Percentiles rank a stretch among this genome's conserved stretches.
These are phyloP conservation scores for Euphorbia celastroides DNA, from an alignment of 441 rosid species.

Conservation along the genomic window DNA sequence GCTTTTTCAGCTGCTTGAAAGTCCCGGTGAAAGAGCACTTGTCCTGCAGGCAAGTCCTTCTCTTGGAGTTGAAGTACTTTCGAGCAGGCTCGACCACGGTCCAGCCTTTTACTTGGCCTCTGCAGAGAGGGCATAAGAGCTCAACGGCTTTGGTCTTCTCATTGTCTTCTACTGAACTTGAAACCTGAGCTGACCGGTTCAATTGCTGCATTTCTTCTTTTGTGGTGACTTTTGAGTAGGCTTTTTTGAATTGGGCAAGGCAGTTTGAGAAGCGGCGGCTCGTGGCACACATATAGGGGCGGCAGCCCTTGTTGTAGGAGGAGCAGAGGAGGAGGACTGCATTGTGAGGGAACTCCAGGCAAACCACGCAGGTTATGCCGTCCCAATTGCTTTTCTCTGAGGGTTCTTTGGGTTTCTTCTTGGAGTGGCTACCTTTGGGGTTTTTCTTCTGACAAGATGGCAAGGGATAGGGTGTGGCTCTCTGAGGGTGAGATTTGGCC, in stretches of 20 bases:
- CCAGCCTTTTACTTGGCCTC: slow-evolving; percentile 97
- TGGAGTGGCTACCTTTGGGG: slow-evolving; percentile 22
- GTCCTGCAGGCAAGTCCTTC: slow-evolving; percentile 86
- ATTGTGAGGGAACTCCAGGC: slow-evolving; percentile 94
- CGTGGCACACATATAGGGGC: slow-evolving; percentile 96
- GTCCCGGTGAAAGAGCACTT: slow-evolving; percentile 63
- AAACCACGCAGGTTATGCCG: slow-evolving; percentile 73
- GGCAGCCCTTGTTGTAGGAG: slow-evolving; percentile 91
- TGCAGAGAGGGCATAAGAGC: slow-evolving; percentile 87
- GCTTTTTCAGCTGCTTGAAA: slow-evolving; percentile 84
- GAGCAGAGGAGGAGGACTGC: slow-evolving; percentile 95
- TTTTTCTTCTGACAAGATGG: slow-evolving; percentile 29
- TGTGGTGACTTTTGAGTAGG: slow-evolving; percentile 52
- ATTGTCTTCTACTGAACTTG: slow-evolving; percentile 19
- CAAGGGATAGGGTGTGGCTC: slow-evolving; percentile 22
- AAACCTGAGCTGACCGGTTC: slow-evolving; percentile 21
- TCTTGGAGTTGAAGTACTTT: slow-evolving; percentile 56
- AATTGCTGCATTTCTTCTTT: slow-evolving; percentile 23
- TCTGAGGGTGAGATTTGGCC: slow-evolving; percentile 21
- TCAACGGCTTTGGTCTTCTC: slow-evolving; percentile 44
- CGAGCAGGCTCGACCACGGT: slow-evolving; percentile 87
- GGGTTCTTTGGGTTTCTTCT: slow-evolving; percentile 28
- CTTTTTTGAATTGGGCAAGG: slow-evolving; percentile 81
- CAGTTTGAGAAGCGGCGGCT: slow-evolving; percentile 90
- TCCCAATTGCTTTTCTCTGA: slow-evolving; percentile 71